Evolutionary conservation across 1,284 basidiomycete genomes (phyloP), one percentile per base, ranked within the genome.

Genomic region (Prillingera fragicola): DNA sequence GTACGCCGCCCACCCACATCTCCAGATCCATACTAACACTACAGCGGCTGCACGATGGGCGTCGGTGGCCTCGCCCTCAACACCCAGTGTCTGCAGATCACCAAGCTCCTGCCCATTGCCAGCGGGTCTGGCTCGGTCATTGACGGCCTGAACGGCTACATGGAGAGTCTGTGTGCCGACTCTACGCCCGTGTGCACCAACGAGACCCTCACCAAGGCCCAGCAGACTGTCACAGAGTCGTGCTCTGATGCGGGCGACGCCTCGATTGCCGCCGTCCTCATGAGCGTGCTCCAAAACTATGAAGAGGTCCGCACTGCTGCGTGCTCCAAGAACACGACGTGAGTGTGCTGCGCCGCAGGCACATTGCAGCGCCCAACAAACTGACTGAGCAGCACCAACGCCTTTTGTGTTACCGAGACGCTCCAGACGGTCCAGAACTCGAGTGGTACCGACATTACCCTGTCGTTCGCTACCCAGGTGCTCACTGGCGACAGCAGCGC

Each of bases 261-360:
- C 5, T 63, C 63, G n/a, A 40, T 69, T 4, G 44, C 56, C 14
- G 53, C 47, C 12, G 59, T 63, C 27, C 28, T 57, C 41, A 24
- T 45, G 10, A 42, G 33, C 3, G 31, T 52, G 8, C 32, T 70
- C 10, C 22, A 52, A 10, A 36, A 57, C 48, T 70, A 70, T 42
- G 40, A 52, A 12, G 40, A 63, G 26, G 46, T 66, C 37, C 39
- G 60, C 35, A 45, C 52, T 14, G 65, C 59, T 2, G 67, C 53
- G 7, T 70, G 68, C 45, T 54, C 62, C 19, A 60, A 60, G 48
- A 64, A 64, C 51, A 22, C 51, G n/a, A 55, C 60, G 66, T 70
- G 46, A 54, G 64, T 58, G 12, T 24, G 3, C 8, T 31, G 21
- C 17, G 41, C 25, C 49, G 37, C 37, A 31, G 21, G 13, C 26